Percentiles rank a stretch among this genome's conserved stretches.
These are phyloP conservation scores for Chernovozyma aurita DNA, from an alignment of 1,139 yeast species.

Conservation along the genomic window DNA sequence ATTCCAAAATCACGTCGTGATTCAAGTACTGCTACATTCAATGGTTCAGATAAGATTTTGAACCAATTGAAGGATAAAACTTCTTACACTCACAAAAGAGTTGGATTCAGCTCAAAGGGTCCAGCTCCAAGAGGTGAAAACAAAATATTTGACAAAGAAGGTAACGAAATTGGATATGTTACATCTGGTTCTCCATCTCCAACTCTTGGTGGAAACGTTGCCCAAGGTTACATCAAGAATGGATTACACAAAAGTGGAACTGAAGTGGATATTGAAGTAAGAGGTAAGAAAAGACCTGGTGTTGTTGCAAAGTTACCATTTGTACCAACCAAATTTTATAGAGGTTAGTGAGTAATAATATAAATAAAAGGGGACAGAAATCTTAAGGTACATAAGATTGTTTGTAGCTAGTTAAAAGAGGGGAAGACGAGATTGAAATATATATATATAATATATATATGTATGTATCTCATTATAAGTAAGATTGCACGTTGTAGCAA, in stretches of 20 bases:
- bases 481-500: too few species aligned
- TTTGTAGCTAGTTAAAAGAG: too few species aligned
- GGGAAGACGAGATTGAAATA: too few species aligned
- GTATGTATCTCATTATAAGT: too few species aligned
- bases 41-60: conserved; percentile 70
- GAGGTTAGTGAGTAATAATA: conserved; percentile 20
- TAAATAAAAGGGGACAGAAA: too few species aligned
- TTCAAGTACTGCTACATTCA: conserved; percentile 49
- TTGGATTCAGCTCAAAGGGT: conserved; percentile 70
- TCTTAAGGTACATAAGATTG: too few species aligned
- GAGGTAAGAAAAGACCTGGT: conserved; percentile 81
- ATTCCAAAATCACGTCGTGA: conserved; percentile 75
- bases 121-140: conserved; percentile 93
- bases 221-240: conserved; percentile 83
- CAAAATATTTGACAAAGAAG: conserved; percentile 53
- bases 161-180: conserved; percentile 60
- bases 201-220: conserved; percentile 78
- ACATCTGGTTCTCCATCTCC: conserved; percentile 95
- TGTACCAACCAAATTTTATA: conserved; percentile 68
- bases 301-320: conserved; percentile 79
- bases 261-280: conserved; percentile 66
- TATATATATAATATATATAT: too few species aligned
- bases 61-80: conserved; percentile 66
- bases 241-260: conserved; percentile 74
- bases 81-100: conserved; percentile 58